Base-by-base conservation (phyloP, 176 grass and related monocot genomes). In the Dactylis glomerata region DNA sequence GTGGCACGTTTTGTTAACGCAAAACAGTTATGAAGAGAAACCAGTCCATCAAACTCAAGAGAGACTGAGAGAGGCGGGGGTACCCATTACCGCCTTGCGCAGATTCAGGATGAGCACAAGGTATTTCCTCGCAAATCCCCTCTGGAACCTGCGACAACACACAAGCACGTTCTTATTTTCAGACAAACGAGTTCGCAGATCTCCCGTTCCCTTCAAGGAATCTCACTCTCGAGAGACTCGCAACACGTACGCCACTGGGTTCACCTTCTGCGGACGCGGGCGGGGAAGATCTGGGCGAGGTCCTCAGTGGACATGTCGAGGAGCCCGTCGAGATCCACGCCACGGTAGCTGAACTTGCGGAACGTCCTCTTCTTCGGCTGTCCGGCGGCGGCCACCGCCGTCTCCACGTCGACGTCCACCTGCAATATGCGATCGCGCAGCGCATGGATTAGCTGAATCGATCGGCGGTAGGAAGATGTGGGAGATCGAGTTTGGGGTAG, bases 361-460 rank as follows among this genome's bases (percentile, higher is more conserved):
- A 96, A 93, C 50, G 94, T 89, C 73, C 94, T 96, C 91, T 93
- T 96, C 91, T 91, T 93, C 61, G 89, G 94, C 72, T 67, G 81
- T 51, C 22, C 90, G 59, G 38, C 88, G 55, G 81, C 86, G 86
- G 42, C 83, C 10, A 85, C 91, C 32, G 80, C 81, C 16, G 81
- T 52, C 36, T 93, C 94, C 40, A 93, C 91, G 12, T 82, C 82
- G 28, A 51, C 46, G 47, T 90, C 87, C 81, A 89, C 94, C 91
- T 93, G 81, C 37, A 68, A 68, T 36, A 68, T 36, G 65, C 37
- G 16, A 83, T 73, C 67, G 31, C 51, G 17, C 12, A 56, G 26
- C 6, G 57, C 19, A 57, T 17, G 68, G 26, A 22, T 82, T 56
- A 71, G 80, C 51, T 58, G 2, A 0, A 36, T 44, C 16, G 1